Base-by-base conservation (phyloP, 2,329 filamentous ascomycete species). In the Zymoseptoria brevis region DNA sequence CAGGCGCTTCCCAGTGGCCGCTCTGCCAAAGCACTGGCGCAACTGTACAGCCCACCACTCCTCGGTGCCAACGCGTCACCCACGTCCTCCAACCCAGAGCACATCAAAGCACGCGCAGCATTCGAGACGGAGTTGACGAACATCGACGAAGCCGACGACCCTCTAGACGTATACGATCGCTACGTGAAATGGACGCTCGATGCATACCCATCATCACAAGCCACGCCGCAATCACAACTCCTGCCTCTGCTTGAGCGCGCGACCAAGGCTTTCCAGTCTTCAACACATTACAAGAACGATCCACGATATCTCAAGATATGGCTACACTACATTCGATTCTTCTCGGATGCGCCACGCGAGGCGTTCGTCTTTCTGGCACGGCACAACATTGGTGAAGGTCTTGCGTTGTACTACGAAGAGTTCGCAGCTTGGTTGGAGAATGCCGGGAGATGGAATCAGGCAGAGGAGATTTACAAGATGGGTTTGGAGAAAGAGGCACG, bases 181-280 rank as follows among this genome's bases (percentile, higher is more conserved):
- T 99, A 99, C 72, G 90, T 97, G 59, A 90, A 90, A 75, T 99
- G 94, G 94, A 96, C 92, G 1, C 79, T 97, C 26, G 90, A 96
- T 74, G 88, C 93, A 56, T 99, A 97, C 73, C 93, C 94, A 1
- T 93, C 92, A 0, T 89, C 93, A 22, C 92, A 96, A 77, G 90
- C 92, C 57, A 96, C 92, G 29, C 83, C 90, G 1, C 86, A 95
- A 69, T 96, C 93, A n/a, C 90, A 94, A 69, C 83, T 99, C 13
- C 86, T 94, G 61, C 87, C 87, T 2, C 80, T 97, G 5, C 86
- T 99, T 5, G 95, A 99, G 77, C 88, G 92, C 63, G 93, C 92
- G 7, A 97, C 94, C 8, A 96, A 92, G 72, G 78, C 89, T 0
- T 96, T 99, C 73, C 85, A 96, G 62, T 83, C 83, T n/a, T 88